phyloP scores from a whole-genome alignment of 1,284 basidiomycete genomes.

The Cutaneotrichosporon curvatum region DNA sequence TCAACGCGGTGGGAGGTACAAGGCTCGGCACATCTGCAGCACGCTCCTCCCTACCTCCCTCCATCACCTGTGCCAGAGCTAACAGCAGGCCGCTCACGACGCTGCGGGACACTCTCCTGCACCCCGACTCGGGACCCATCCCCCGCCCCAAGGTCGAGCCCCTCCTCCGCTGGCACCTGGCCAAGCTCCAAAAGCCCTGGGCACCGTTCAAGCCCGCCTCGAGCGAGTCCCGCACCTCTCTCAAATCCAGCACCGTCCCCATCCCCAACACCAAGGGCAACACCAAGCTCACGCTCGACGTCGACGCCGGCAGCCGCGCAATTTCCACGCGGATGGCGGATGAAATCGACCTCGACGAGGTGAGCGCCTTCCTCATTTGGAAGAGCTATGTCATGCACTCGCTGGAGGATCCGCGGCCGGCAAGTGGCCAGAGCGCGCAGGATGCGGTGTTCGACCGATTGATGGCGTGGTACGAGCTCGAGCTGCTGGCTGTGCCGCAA shows the following conservation, averaged over 20 bases:
- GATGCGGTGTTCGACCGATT: slow-evolving; percentile 26
- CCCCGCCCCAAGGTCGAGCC: slow-evolving; percentile 23
- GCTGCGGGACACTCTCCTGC: slow-evolving; percentile 32
- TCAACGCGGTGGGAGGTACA: too few relatives aligned
- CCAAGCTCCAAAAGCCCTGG: slow-evolving; percentile 27
- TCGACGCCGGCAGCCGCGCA: slow-evolving; percentile 20
- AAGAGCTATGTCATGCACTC: slow-evolving; percentile 31
- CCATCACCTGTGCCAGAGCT: neutral
- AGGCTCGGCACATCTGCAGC: too few relatives aligned
- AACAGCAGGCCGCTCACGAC: slow-evolving; percentile 31
- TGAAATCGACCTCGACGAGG: slow-evolving; percentile 20
- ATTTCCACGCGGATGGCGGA: slow-evolving; percentile 24
- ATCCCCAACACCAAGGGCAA: slow-evolving; percentile 16
- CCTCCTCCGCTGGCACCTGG: slow-evolving; percentile 25
- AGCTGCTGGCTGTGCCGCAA: slow-evolving; percentile 29
- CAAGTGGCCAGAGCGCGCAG: slow-evolving; percentile 15
- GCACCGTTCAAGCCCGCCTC: slow-evolving; percentile 21
- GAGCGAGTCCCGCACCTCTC: slow-evolving; percentile 6
- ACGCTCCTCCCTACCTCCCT: neutral
- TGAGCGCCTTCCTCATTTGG: slow-evolving; percentile 23
- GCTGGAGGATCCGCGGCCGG: slow-evolving; percentile 18
- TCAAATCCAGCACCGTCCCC: slow-evolving; percentile 17
- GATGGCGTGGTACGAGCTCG: slow-evolving; percentile 31
- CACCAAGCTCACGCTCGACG: slow-evolving; percentile 16
- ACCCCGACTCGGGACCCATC: slow-evolving; percentile 17